Evolutionary conservation across 2,329 filamentous ascomycete genomes (phyloP).

Genomic region (Botrytis galanthina): DNA sequence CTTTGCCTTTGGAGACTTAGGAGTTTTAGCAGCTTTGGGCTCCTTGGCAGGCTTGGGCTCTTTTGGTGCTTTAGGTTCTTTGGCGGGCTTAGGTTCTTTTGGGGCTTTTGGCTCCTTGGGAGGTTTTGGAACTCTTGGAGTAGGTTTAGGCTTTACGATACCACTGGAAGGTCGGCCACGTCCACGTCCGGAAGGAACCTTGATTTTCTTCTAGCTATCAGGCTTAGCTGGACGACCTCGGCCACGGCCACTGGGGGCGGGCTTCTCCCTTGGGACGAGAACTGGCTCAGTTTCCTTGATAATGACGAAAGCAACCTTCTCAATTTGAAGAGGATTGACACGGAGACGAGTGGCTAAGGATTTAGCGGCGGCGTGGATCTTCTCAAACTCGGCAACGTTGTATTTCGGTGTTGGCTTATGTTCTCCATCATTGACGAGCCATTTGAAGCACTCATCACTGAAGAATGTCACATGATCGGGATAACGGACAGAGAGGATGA

Average conservation of each 20-base stretch:
- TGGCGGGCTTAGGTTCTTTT: neutral
- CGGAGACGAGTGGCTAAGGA: constrained; percentile 49
- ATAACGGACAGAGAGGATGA: constrained; percentile 66
- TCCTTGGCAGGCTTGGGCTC: neutral
- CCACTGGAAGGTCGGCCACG: constrained; percentile 25
- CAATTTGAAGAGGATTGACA: constrained; percentile 60
- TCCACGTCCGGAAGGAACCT: constrained; percentile 28
- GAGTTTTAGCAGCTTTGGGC: neutral
- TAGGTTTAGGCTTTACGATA: constrained; percentile 16
- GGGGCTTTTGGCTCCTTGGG: constrained; percentile 3
- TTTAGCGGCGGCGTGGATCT: constrained; percentile 48
- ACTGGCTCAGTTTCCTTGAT: constrained; percentile 45
- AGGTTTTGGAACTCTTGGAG: constrained; percentile 8
- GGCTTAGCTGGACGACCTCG: constrained; percentile 29
- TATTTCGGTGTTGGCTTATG: constrained; percentile 61
- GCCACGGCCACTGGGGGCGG: constrained; percentile 26
- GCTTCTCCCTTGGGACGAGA: constrained; percentile 26
- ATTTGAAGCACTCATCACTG: constrained; percentile 75
- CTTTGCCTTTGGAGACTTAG: constrained; percentile 1
- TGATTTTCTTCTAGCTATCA: constrained; percentile 32
- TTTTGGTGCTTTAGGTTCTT: neutral
- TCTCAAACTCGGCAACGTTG: constrained; percentile 63
- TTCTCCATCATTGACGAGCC: constrained; percentile 58
- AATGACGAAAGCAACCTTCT: constrained; percentile 69
- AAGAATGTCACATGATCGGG: constrained; percentile 67